Evolutionary conservation across 345 rosid species (phyloP), one percentile per base, ranked within the genome.

Genomic region (Boechera stricta): DNA sequence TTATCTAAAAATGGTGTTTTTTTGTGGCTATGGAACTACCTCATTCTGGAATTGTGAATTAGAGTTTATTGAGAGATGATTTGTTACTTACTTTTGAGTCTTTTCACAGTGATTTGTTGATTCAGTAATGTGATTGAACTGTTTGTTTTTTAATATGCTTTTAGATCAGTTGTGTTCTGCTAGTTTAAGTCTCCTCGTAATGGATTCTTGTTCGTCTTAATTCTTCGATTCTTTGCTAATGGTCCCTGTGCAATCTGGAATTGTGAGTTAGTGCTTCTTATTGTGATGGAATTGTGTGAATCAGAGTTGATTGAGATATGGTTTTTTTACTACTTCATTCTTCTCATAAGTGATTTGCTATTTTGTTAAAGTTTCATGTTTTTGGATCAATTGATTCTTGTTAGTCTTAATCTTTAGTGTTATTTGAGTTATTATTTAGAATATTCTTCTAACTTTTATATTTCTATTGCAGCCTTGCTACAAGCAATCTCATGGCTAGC

Each of bases 401-500:
- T 38, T 35, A 6, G 2, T 35, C 38, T 6, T 6, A 35, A 6
- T 35, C 3, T 13, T 44, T 0, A n/a, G 21, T 47, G 21, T 15
- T 47, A 15, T 5, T 5, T 15, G 7, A 45, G 51, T 45, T 21
- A 45, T 15, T 45, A 6, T 48, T 49, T 51, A 9, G 56, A 21
- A 51, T 9, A 4, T 21, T 32, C 5, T 1, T 39, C 39, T 56
- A 1, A 42, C 55, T 39, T 24, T 21, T 51, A 8, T 6, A 6
- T 57, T 18, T 21, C 5, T 42, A 11, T 71, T 86, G 80, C 94
- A 94, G 98, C 92, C 45, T 77, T 90, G 69, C 74, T 95, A 78
- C 99, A 95, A 74, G 94, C 96, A 77, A 11, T 87, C 10, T 92
- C 98, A 39, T 94, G 98, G 98, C 75, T 92, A 67, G 83, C 90